These are phyloP conservation scores for Lasiosphaeriaceae sp. DNA, from an alignment of 495 filamentous ascomycete species.

Conservation along the genomic window DNA sequence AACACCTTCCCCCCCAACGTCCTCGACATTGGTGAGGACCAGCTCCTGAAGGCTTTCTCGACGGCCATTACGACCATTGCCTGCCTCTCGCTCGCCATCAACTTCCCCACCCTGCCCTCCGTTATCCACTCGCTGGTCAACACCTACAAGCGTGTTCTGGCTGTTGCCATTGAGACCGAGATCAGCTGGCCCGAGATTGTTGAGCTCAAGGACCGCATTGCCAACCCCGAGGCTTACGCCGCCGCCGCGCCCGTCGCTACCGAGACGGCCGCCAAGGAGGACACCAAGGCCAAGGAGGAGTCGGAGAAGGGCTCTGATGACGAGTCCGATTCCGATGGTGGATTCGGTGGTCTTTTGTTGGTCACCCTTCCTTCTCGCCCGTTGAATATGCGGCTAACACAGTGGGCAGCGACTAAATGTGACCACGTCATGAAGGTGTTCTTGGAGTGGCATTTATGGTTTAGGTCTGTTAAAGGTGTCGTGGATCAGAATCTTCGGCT, in stretches of 20 bases:
- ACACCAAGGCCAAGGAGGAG: conserved; percentile 54
- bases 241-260: conserved; percentile 67
- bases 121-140: conserved; percentile 94
- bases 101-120: conserved; percentile 95
- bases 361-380: conserved; percentile 22
- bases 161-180: conserved; percentile 86
- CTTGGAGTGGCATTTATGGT: conserved; percentile 33
- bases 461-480: conserved; percentile 33
- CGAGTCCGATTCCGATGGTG: conserved; percentile 32
- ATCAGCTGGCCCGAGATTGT: conserved; percentile 94
- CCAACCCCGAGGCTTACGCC: conserved; percentile 95
- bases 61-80: conserved; percentile 84
- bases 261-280: conserved; percentile 41
- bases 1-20: conserved; percentile 81
- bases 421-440: conserved; percentile 28
- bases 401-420: conserved; percentile 40
- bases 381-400: conserved; percentile 16
- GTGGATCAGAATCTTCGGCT: conserved; percentile 32
- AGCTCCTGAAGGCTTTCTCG: conserved; percentile 81
- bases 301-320: conserved; percentile 59
- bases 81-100: conserved; percentile 80
- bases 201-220: conserved; percentile 96
- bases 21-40: conserved; percentile 88
- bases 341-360: conserved; percentile 70
- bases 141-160: conserved; percentile 92